Conservation (phyloP, 208 protist genomes). For the Novymonas esmeraldas region DNA sequence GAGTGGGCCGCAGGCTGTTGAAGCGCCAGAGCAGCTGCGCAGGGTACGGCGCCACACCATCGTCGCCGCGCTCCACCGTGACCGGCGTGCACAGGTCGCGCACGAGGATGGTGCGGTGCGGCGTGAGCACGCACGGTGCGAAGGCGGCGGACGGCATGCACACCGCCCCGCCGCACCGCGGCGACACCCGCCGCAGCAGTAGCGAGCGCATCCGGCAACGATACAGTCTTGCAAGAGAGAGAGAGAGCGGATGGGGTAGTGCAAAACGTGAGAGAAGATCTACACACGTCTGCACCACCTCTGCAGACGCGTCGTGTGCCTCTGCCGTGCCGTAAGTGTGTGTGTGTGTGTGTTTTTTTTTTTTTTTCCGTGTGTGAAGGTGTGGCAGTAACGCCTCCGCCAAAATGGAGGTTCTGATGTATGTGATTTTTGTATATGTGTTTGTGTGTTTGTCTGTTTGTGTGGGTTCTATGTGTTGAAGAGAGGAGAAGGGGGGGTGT, state of each 20-base stretch:
- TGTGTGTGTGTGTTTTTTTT: too few relatives aligned
- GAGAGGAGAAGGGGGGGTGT: too few relatives aligned
- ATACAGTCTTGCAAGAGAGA: not conserved
- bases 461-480: too few relatives aligned
- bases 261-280: too few relatives aligned
- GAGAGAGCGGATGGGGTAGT: not conserved
- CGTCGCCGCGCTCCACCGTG: constrained; percentile 36
- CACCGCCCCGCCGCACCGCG: not conserved
- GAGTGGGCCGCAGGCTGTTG: constrained; percentile 49
- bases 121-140: constrained; percentile 3
- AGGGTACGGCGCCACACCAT: constrained; percentile 31
- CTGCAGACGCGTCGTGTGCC: too few relatives aligned
- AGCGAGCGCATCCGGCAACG: not conserved
- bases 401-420: too few relatives aligned
- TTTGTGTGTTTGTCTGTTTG: too few relatives aligned
- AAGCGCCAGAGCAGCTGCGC: constrained; percentile 71
- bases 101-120: constrained; percentile 42
- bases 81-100: constrained; percentile 66
- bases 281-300: too few relatives aligned
- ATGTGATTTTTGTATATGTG: too few relatives aligned
- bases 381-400: too few relatives aligned
- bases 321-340: too few relatives aligned
- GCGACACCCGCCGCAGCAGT: not conserved
- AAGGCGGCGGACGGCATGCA: not conserved
- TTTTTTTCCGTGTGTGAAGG: too few relatives aligned